These are phyloP conservation scores for Capsicum chinense DNA, from an alignment of 257 asterid genomes.

Conservation along the genomic window DNA sequence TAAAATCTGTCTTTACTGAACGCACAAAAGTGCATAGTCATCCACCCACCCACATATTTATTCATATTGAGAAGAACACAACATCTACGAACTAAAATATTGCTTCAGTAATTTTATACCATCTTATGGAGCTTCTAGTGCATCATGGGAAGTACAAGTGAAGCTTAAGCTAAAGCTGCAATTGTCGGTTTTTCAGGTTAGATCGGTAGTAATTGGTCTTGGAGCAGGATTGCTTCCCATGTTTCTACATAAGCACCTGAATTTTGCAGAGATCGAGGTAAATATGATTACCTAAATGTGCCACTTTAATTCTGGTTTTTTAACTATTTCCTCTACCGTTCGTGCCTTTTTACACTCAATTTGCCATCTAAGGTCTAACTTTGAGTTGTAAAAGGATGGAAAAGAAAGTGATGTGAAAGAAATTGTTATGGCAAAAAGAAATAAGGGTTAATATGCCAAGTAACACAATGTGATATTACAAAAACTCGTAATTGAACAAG, in stretches of 20 bases:
- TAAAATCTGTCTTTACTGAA: background rate
- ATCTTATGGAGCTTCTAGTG: background rate
- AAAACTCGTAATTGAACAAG: background rate
- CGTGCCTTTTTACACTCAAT: background rate
- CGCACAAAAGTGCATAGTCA: background rate
- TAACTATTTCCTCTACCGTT: background rate
- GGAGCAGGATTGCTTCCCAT: conserved; percentile 98
- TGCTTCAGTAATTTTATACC: background rate
- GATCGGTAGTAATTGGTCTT: conserved; percentile 79
- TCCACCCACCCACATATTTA: background rate
- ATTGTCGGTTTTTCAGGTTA: conserved; percentile 53
- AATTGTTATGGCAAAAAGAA: background rate
- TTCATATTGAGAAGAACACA: background rate
- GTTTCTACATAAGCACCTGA: conserved; percentile 73
- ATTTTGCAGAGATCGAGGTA: conserved; percentile 70
- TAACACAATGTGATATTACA: background rate
- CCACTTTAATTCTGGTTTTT: background rate
- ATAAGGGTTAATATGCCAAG: background rate
- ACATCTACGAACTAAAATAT: background rate
- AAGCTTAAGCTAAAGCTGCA: background rate
- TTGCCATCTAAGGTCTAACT: background rate
- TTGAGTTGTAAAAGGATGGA: background rate
- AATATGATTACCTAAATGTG: background rate
- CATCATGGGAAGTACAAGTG: background rate
- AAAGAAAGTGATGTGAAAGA: background rate